phyloP scores from a whole-genome alignment of 208 protist species.

The Crithidia brevicula region DNA sequence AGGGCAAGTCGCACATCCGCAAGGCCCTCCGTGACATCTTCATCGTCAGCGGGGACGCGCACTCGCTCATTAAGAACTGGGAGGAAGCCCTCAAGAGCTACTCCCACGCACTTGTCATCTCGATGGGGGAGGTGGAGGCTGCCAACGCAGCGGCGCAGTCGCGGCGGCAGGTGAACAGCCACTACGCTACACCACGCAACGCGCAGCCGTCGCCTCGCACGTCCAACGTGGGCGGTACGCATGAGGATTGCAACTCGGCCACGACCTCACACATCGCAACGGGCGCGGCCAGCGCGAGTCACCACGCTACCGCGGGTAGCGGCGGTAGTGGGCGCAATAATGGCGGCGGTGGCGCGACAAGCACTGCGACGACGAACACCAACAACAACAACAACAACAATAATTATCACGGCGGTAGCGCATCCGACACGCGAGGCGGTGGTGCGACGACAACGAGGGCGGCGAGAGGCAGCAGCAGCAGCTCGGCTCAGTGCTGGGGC shows the following conservation, averaged over 20 bases:
- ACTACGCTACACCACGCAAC: slow-evolving; percentile 6
- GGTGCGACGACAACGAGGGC: not conserved
- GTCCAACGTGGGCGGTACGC: not conserved
- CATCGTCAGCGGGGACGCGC: slow-evolving; percentile 75
- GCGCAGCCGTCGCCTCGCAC: slow-evolving; percentile 2
- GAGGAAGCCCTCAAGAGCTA: slow-evolving; percentile 84
- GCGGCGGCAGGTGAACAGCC: slow-evolving; percentile 9
- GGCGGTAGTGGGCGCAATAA: not conserved
- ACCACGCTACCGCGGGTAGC: slow-evolving; percentile 2
- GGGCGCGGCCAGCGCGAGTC: not conserved
- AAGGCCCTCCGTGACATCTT: slow-evolving; percentile 59
- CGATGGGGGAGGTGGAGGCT: slow-evolving; percentile 52
- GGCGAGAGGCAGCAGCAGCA: not conserved
- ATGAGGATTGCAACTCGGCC: slow-evolving; percentile 8
- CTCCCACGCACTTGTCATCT: slow-evolving; percentile 73
- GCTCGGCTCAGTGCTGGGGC: slow-evolving; percentile 27
- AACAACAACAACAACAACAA: not conserved
- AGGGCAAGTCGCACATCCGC: slow-evolving; percentile 51
- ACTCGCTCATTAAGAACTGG: slow-evolving; percentile 58
- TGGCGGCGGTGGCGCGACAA: not conserved
- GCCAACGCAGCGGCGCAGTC: slow-evolving; percentile 28
- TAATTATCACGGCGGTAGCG: not conserved
- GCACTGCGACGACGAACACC: not conserved
- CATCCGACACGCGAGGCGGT: not conserved
- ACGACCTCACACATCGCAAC: slow-evolving; percentile 6